phyloP scores from a whole-genome alignment of 306 rosid genomes.

The Casuarina cunninghamiana region DNA sequence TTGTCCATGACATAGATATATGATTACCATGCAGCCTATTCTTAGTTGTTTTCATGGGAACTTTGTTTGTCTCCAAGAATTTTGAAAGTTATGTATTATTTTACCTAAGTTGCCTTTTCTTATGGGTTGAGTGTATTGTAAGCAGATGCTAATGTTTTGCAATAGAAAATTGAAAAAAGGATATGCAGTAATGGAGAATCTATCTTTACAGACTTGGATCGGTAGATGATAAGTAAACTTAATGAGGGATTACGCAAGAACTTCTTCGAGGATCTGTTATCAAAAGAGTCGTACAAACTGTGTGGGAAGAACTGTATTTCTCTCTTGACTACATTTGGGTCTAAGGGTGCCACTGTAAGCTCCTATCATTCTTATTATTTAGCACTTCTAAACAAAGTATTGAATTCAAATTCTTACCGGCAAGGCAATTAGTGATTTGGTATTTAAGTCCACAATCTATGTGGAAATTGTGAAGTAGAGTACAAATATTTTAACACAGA shows the following conservation, averaged over 20 bases:
- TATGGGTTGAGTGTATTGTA: constrained; percentile 14
- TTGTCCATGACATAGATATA: too few relatives aligned
- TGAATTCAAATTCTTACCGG: background rate
- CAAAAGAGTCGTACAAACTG: constrained; percentile 68
- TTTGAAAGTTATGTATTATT: background rate
- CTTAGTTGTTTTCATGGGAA: background rate
- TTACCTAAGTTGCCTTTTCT: background rate
- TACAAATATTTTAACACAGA: constrained; percentile 12
- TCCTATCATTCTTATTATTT: constrained; percentile 15
- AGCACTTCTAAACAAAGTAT: background rate
- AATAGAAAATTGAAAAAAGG: constrained; percentile 67
- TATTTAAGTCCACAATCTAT: background rate
- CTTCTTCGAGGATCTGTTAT: constrained; percentile 68
- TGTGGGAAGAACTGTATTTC: constrained; percentile 85
- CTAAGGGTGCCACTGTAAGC: constrained; percentile 91
- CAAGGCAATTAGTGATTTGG: background rate
- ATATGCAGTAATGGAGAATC: constrained; percentile 80
- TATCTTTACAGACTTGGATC: constrained; percentile 77
- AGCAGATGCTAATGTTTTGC: constrained; percentile 70
- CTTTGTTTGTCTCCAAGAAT: background rate
- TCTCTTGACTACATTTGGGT: constrained; percentile 97
- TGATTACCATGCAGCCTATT: background rate
- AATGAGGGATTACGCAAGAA: constrained; percentile 72
- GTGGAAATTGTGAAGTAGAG: constrained; percentile 20
- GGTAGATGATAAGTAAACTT: constrained; percentile 76